Evolutionary conservation across 2,329 filamentous ascomycete genomes (phyloP).

Genomic region (Aspergillus hortae): DNA sequence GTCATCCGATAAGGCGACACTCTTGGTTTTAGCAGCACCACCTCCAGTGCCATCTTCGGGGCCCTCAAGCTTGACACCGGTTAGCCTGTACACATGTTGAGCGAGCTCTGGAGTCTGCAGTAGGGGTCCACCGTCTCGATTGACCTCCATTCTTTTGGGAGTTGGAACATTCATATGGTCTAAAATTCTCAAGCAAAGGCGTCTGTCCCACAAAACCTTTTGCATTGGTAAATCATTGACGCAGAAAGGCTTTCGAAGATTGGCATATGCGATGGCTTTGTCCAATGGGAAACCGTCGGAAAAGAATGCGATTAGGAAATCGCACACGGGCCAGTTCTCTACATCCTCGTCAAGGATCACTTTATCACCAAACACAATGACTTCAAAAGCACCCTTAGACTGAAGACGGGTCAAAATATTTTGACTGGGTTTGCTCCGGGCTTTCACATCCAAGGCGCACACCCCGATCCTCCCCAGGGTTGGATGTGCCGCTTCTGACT

Average conservation of each 20-base stretch:
- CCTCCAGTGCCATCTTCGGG: constrained; percentile 64
- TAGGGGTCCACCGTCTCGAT: constrained; percentile 81
- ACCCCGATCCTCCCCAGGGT: constrained; percentile 74
- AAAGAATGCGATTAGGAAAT: constrained; percentile 97
- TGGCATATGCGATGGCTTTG: constrained; percentile 94
- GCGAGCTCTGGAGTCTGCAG: constrained; percentile 75
- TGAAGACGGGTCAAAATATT: constrained; percentile 94
- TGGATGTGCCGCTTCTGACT: constrained; percentile 46
- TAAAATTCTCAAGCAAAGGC: constrained; percentile 81
- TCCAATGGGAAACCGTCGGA: constrained; percentile 95
- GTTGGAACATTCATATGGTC: constrained; percentile 88
- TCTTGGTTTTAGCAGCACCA: constrained; percentile 55
- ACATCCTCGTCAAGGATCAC: constrained; percentile 96
- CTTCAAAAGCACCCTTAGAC: constrained; percentile 87
- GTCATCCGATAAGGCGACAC: constrained; percentile 83
- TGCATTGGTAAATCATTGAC: constrained; percentile 98
- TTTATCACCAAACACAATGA: constrained; percentile 97
- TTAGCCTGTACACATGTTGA: constrained; percentile 74
- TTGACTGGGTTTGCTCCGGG: constrained; percentile 90
- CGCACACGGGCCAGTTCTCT: constrained; percentile 93
- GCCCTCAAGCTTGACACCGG: constrained; percentile 71
- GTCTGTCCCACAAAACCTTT: constrained; percentile 91
- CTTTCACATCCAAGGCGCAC: constrained; percentile 92
- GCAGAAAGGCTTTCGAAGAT: constrained; percentile 89
- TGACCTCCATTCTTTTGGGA: constrained; percentile 84